phyloP scores from a whole-genome alignment of 2,329 filamentous ascomycete species.

The Fusarium gaditjirri region DNA sequence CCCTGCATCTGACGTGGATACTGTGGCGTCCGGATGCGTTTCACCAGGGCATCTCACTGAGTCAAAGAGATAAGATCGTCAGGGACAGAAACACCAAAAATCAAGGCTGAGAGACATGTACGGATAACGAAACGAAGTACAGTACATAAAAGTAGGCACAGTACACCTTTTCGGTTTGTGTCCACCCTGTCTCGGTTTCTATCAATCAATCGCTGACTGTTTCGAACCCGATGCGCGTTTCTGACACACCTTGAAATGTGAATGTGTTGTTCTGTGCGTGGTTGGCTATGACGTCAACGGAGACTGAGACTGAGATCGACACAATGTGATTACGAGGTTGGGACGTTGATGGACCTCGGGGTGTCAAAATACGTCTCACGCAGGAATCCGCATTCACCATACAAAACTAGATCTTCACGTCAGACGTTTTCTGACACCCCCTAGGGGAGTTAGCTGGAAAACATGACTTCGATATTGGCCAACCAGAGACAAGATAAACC shows the following conservation, averaged over 20 bases:
- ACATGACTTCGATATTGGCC: not conserved
- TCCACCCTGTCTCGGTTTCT: slow-evolving; percentile 8
- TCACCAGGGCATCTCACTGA: slow-evolving; percentile 26
- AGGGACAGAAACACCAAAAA: slow-evolving; percentile 37
- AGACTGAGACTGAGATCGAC: slow-evolving; percentile 1
- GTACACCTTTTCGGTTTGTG: slow-evolving; percentile 8
- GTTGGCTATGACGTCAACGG: slow-evolving; percentile 12
- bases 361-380: too few relatives aligned
- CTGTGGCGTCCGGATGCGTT: slow-evolving; percentile 41
- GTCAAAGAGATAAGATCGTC: slow-evolving; percentile 36
- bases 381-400: too few relatives aligned
- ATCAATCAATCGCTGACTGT: slow-evolving; percentile 1
- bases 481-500: not conserved
- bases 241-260: not conserved
- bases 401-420: too few relatives aligned
- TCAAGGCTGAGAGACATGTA: slow-evolving; percentile 14
- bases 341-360: not conserved
- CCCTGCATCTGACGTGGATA: slow-evolving; percentile 43
- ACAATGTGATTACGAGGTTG: not conserved
- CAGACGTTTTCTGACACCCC: too few relatives aligned
- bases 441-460: not conserved
- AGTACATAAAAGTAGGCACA: not conserved
- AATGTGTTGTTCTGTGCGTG: slow-evolving; percentile 6
- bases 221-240: slow-evolving; percentile 1
- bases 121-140: not conserved